Percentiles rank a stretch among this genome's conserved stretches.
phyloP scores from a whole-genome alignment of 768 basidiomycete genomes.

The Coprinopsis sp. region DNA sequence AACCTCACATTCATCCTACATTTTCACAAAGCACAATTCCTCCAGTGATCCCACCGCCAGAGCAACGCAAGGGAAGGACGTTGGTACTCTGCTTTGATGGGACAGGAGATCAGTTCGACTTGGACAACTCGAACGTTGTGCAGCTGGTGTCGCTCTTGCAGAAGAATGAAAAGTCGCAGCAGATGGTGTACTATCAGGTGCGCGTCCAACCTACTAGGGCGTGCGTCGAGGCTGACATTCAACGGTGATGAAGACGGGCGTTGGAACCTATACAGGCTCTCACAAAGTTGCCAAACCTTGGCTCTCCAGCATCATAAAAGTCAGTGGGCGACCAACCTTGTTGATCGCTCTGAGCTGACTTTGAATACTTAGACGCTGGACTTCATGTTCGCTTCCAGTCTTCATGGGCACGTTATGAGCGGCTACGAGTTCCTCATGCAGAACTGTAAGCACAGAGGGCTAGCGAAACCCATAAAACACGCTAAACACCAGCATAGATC shows the following conservation, averaged over 20 bases:
- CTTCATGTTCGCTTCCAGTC: constrained; percentile 44
- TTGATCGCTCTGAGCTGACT: too few relatives aligned
- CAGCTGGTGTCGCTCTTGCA: constrained; percentile 45
- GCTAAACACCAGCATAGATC: constrained; percentile 1
- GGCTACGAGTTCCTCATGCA: constrained; percentile 61
- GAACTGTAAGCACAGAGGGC: constrained; percentile 35
- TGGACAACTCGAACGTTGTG: constrained; percentile 53
- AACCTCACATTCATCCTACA: too few relatives aligned
- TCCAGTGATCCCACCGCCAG: constrained; percentile 30
- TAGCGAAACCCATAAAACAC: too few relatives aligned
- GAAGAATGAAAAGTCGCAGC: constrained; percentile 47
- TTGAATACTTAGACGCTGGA: constrained; percentile 47
- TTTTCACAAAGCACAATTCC: constrained; percentile 19
- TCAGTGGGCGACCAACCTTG: constrained; percentile 38
- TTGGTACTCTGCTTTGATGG: constrained; percentile 56
- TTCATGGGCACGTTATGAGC: constrained; percentile 46
- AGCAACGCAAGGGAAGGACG: constrained; percentile 42
- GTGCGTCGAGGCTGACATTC: too few relatives aligned
- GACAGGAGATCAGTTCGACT: constrained; percentile 48
- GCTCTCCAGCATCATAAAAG: constrained; percentile 30
- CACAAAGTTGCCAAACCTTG: constrained; percentile 33
- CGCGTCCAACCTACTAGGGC: too few relatives aligned
- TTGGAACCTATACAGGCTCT: constrained; percentile 47
- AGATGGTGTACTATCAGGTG: constrained; percentile 59
- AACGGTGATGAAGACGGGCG: constrained; percentile 35